Conservation (phyloP, 2,329 filamentous ascomycete species). For the Hypoxylon sp. region DNA sequence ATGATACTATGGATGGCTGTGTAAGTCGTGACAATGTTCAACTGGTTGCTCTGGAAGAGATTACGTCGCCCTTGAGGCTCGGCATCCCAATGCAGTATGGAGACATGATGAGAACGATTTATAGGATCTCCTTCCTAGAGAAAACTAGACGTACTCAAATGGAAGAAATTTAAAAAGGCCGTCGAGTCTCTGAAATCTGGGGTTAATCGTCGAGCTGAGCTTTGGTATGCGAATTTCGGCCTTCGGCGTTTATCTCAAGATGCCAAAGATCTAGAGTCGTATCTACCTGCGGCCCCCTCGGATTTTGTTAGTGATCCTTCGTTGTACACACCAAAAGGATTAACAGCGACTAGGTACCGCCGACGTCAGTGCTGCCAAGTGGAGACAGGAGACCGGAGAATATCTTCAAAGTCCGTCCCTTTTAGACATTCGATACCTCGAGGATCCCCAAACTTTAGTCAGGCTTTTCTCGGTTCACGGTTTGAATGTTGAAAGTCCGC, state of each 20-base stretch:
- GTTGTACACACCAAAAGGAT: not conserved
- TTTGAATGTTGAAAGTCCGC: conserved; percentile 36
- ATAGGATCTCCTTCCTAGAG: not conserved
- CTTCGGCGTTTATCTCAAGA: conserved; percentile 25
- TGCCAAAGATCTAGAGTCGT: not conserved
- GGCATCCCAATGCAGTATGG: not conserved
- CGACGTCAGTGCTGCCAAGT: not conserved
- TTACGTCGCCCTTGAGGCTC: conserved; percentile 9
- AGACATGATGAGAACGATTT: conserved; percentile 19
- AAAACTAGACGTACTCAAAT: not conserved
- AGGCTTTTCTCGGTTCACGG: conserved; percentile 24
- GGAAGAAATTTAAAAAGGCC: conserved; percentile 11
- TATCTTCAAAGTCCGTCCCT: conserved; percentile 33
- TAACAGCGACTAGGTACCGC: conserved; percentile 7
- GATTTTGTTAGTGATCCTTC: conserved; percentile 2
- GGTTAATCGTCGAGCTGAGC: too few species aligned
- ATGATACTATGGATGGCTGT: too few species aligned
- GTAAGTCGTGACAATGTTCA: conserved; percentile 8
- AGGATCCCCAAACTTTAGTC: conserved; percentile 6
- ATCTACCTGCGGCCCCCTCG: not conserved
- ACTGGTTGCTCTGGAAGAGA: not conserved
- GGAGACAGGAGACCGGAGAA: conserved; percentile 30
- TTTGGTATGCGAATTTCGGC: conserved; percentile 1
- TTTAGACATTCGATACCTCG: conserved; percentile 12
- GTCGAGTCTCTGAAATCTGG: not conserved